Base-by-base conservation (phyloP, 176 grass and related monocot species). In the Lolium multiflorum region DNA sequence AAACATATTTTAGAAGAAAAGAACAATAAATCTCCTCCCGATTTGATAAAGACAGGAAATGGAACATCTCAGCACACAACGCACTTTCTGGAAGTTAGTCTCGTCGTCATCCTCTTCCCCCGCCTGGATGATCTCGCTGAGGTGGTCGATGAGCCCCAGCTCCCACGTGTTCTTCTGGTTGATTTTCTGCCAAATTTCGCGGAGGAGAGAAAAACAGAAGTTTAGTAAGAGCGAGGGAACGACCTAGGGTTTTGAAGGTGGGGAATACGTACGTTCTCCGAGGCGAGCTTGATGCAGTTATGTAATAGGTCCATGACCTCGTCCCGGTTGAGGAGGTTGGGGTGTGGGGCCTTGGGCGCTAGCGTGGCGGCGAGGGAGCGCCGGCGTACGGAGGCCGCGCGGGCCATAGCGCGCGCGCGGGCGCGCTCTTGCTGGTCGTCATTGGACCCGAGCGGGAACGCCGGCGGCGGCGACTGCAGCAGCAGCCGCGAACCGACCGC, bases 141-240 rank as follows among this genome's bases (percentile, higher is more conserved):
- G 80, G 73, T 98, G 97, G 51, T 98, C 97, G 37, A 98, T 98
- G 39, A 98, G 92, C 11, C 94, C 87, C 59, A 96, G 80, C 76
- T 96, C 97, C 97, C 97, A 98, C 37, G 97, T 98, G 62, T 98
- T 98, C 87, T 96, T 98, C 76, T 98, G 94, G 85, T 96, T 98
- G 28, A 98, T 96, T 83, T 98, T 98, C 97, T 98, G 90, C 79
- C 24, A 66, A 72, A 59, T 58, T 65, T 78, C 7, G 49, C 62
- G 52, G 26, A 4, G 43, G 3, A 57, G 43, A 11, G 0, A 6
- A 6, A 4, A 15, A 77, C 49, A 68, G 39, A 77, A 31, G 4
- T 38, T 87, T 75, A 62, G 49, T 25, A 26, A 44, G 75, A 68
- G 50, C 5, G 31, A 57, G 9, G 25, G 46, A 72, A 54, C 14